Base-by-base conservation (phyloP, 768 basidiomycete genomes). In the Sarcodon aspratus region DNA sequence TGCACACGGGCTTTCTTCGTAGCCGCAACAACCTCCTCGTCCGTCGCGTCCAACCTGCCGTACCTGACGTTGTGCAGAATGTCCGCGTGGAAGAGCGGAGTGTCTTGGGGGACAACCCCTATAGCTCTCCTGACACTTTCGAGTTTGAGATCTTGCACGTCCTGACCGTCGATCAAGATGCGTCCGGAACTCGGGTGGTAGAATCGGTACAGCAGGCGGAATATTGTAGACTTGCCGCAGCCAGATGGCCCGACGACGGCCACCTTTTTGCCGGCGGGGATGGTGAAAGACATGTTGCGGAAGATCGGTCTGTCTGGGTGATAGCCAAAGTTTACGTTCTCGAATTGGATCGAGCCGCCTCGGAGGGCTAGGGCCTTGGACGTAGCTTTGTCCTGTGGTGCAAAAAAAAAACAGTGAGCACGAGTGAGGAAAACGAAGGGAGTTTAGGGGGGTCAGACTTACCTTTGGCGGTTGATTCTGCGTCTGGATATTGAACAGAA, bases 91-190 rank as follows among this genome's bases (percentile, higher is more conserved):
- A 99, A 98, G 3, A 99, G 71, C 1, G 96, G 95, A 12, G 95
- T 99, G 58, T 99, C 96, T 63, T 99, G 95, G 1, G 96, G 96
- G 1, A 99, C 96, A 13, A 98, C 91, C 2, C 95, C 96, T 32
- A 99, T 84, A 3, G 73, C 66, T 42, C 67, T 68, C 13, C 96
- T 76, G 1, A 98, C 68, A 34, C 80, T 84, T 18, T 76, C 74
- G 35, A 95, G 63, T 55, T 83, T 77, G 4, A 96, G 67, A 1
- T 78, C 71, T 42, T 75, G 69, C 52, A 98, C 78, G 60, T 93
- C 82, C 66, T 99, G 95, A 7, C 79, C 88, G 63, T 98, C 93
- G 49, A 92, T 76, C 47, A 77, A 67, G 53, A 99, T 97, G n/a
- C 71, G 66, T 2, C 96, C 96, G 0, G 76, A 72, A 0, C 71